These are phyloP conservation scores for Solanum chacoense DNA, from an alignment of 305 asterid species.

Conservation along the genomic window DNA sequence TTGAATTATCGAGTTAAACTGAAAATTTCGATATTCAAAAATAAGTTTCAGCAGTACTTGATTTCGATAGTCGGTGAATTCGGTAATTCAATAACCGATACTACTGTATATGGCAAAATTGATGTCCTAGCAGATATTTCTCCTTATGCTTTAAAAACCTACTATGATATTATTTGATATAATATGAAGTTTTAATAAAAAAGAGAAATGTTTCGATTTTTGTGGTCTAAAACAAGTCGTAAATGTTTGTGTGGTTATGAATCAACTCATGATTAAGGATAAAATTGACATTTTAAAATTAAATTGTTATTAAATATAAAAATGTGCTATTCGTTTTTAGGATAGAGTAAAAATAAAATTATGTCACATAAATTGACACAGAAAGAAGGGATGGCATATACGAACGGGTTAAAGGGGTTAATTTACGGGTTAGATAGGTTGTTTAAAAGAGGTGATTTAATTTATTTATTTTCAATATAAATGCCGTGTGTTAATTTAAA, in stretches of 20 bases:
- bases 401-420: too few relatives aligned
- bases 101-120: not conserved
- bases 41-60: not conserved
- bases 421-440: too few relatives aligned
- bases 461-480: too few relatives aligned
- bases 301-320: too few relatives aligned
- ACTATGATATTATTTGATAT: not conserved
- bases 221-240: not conserved
- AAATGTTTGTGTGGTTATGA: too few relatives aligned
- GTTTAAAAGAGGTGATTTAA: too few relatives aligned
- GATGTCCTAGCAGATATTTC: not conserved
- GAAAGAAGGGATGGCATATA: too few relatives aligned
- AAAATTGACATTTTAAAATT: too few relatives aligned
- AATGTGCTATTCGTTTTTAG: not conserved
- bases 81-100: not conserved
- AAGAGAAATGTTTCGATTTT: too few relatives aligned
- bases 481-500: too few relatives aligned
- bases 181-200: not conserved
- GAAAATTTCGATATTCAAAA: too few relatives aligned
- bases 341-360: too few relatives aligned
- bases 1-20: not conserved
- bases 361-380: not conserved
- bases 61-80: not conserved
- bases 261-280: not conserved
- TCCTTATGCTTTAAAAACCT: not conserved